phyloP scores from a whole-genome alignment of 306 rosid genomes.

The Cicer yamashitae region DNA sequence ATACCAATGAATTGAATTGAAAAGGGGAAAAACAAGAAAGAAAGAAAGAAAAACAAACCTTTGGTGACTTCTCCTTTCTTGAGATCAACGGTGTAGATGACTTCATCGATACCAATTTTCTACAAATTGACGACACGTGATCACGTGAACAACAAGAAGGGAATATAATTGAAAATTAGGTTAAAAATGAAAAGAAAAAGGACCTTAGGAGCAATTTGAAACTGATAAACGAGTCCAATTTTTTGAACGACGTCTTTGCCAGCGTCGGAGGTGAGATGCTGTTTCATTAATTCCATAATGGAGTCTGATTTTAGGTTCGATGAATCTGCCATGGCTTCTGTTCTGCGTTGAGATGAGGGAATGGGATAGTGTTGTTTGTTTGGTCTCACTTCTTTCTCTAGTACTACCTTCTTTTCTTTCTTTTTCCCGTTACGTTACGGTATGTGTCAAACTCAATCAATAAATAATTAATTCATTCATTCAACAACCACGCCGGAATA shows the following conservation, averaged over 20 bases:
- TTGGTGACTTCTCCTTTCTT: conserved; percentile 82
- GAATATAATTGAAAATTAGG: neutral
- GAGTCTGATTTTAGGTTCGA: conserved; percentile 68
- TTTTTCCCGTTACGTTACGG: too few relatives aligned
- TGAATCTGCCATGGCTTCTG: conserved; percentile 53
- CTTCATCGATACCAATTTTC: conserved; percentile 90
- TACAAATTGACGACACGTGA: conserved; percentile 28
- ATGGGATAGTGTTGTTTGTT: too few relatives aligned
- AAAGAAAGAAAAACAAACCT: conserved; percentile 54
- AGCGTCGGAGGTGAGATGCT: conserved; percentile 71
- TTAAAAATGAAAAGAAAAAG: neutral
- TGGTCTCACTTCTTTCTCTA: too few relatives aligned
- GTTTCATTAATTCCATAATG: conserved; percentile 80
- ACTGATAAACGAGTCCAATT: conserved; percentile 80
- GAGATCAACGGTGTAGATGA: conserved; percentile 75
- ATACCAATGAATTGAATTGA: neutral
- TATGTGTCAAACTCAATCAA: too few relatives aligned
- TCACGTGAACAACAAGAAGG: neutral
- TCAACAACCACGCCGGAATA: too few relatives aligned
- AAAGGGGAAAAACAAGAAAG: neutral
- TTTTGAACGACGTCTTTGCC: conserved; percentile 65
- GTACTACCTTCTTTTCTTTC: too few relatives aligned
- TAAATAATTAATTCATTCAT: too few relatives aligned
- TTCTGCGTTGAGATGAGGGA: too few relatives aligned
- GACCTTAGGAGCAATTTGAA: conserved; percentile 90